Evolutionary conservation across 2,329 filamentous ascomycete species (phyloP).

Genomic region (Pyrenochaeta sp.): DNA sequence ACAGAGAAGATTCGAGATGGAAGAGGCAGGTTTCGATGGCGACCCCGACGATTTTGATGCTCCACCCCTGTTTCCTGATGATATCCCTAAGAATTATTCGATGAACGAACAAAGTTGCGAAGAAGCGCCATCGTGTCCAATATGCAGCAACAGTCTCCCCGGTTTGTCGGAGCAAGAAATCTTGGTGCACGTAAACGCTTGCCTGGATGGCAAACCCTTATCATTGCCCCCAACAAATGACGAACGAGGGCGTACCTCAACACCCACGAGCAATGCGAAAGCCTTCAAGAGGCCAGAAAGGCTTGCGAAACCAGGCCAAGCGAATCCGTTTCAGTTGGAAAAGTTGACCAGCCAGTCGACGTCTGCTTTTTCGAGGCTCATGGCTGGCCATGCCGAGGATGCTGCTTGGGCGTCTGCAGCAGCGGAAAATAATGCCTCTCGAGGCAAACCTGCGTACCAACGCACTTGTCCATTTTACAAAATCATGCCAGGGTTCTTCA

Average conservation of each 20-base stretch:
- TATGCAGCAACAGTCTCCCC: conserved; percentile 73
- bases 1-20: conserved; percentile 64
- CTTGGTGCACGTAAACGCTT: conserved; percentile 88
- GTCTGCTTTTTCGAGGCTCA: conserved; percentile 90
- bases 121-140: conserved; percentile 68
- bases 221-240: conserved; percentile 56
- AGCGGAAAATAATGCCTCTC: conserved; percentile 76
- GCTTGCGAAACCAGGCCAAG: conserved; percentile 79
- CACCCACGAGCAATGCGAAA: conserved; percentile 50
- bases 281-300: conserved; percentile 71
- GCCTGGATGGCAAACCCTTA: conserved; percentile 82
- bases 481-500: conserved; percentile 90
- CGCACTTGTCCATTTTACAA: conserved; percentile 98
- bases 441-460: conserved; percentile 86
- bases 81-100: conserved; percentile 16
- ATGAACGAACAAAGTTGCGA: conserved; percentile 21
- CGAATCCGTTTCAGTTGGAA: conserved; percentile 75
- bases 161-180: conserved; percentile 69
- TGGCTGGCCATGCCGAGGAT: conserved; percentile 91
- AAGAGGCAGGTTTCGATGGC: conserved; percentile 54
- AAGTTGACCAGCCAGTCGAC: conserved; percentile 43
- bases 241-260: conserved; percentile 13
- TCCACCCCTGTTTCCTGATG: conserved; percentile 39
- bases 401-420: conserved; percentile 89
- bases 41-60: conserved; percentile 64